These are phyloP conservation scores for Penicillium arizonense DNA, from an alignment of 495 filamentous ascomycete genomes.

Conservation along the genomic window DNA sequence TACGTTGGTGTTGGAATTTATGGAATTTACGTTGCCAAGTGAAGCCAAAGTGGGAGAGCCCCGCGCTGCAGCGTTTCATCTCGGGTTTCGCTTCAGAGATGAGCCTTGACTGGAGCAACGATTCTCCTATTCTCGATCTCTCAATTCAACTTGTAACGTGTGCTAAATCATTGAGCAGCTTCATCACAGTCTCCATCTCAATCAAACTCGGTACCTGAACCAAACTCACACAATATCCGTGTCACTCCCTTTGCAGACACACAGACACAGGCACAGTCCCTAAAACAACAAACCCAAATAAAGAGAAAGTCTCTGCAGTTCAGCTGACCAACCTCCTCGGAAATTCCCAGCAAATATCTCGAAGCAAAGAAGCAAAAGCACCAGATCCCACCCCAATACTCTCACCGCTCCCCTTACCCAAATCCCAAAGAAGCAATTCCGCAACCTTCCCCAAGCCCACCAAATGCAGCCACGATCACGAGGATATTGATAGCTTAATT, in stretches of 20 bases:
- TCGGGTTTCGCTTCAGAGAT: not conserved
- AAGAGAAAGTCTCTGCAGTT: not conserved
- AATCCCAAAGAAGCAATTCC: not conserved
- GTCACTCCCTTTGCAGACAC: no score
- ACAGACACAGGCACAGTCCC: no score
- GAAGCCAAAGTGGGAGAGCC: not conserved
- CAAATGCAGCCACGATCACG: not conserved
- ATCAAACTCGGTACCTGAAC: no score
- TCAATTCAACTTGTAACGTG: no score
- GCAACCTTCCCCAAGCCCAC: not conserved
- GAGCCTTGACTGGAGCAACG: not conserved
- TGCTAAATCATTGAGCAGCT: no score
- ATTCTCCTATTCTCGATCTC: not conserved
- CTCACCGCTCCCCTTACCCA: conserved; percentile 5
- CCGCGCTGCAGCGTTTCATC: not conserved
- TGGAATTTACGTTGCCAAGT: conserved; percentile 1
- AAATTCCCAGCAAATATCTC: not conserved
- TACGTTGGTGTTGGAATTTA: not conserved
- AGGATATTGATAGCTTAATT: conserved; percentile 1
- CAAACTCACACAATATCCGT: no score
- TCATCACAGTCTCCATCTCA: no score
- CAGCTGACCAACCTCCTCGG: not conserved
- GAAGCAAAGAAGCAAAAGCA: not conserved
- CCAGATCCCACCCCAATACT: not conserved
- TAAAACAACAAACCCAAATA: not conserved